phyloP scores from a whole-genome alignment of 306 rosid genomes.

The Amphicarpaea edgeworthii region DNA sequence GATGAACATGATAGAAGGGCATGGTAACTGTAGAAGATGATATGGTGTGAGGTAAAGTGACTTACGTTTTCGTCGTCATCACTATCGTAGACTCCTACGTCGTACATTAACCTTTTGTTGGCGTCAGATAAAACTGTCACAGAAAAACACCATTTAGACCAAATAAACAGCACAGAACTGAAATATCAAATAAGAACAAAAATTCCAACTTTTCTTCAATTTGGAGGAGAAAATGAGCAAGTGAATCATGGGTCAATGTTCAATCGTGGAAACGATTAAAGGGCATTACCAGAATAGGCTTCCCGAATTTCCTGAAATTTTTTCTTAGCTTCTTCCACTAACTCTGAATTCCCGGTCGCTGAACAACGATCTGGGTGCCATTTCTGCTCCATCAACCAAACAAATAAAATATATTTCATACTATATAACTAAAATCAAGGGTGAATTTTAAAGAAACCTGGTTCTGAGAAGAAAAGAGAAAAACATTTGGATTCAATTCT shows the following conservation, averaged over 20 bases:
- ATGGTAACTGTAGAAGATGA: background rate
- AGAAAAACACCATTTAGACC: slow-evolving; percentile 20
- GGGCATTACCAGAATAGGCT: slow-evolving; percentile 89
- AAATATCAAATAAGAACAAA: background rate
- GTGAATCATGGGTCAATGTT: slow-evolving; percentile 32
- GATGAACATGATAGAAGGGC: background rate
- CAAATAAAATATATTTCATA: slow-evolving; percentile 39
- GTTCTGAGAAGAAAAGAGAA: background rate
- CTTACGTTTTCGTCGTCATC: slow-evolving; percentile 88
- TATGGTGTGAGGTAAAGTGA: background rate
- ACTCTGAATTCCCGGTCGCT: slow-evolving; percentile 73
- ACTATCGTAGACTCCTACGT: slow-evolving; percentile 86
- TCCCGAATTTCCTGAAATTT: slow-evolving; percentile 87
- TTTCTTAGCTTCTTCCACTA: slow-evolving; percentile 86
- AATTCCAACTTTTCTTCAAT: slow-evolving; percentile 31
- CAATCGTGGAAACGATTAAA: background rate
- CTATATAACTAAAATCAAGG: background rate
- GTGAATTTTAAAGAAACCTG: background rate
- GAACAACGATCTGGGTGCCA: slow-evolving; percentile 99
- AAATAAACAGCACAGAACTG: background rate
- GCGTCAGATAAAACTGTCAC: slow-evolving; percentile 80
- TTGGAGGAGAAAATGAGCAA: background rate
- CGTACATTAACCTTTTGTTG: slow-evolving; percentile 88
- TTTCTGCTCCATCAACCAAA: slow-evolving; percentile 68
- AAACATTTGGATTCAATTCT: slow-evolving; percentile 42